phyloP scores from a whole-genome alignment of 2,329 filamentous ascomycete species.

The Fusarium nematophilum region DNA sequence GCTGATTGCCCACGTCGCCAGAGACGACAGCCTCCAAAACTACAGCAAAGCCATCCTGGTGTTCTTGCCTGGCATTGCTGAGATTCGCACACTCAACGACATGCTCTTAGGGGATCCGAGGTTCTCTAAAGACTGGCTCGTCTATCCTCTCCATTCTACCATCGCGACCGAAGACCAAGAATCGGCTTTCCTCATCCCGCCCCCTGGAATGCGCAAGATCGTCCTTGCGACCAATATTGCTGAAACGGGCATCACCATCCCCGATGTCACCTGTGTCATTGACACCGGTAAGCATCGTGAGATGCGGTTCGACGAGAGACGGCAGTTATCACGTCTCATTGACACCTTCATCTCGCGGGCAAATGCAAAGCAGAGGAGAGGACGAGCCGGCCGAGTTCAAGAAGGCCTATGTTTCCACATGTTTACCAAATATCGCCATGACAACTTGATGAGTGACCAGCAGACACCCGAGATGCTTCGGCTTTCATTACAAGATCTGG shows the following conservation, averaged over 20 bases:
- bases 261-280: constrained; percentile 95
- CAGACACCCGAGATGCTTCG: constrained; percentile 97
- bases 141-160: constrained; percentile 92
- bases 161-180: constrained; percentile 98
- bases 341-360: constrained; percentile 96
- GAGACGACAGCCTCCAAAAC: constrained; percentile 69
- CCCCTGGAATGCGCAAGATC: constrained; percentile 86
- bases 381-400: constrained; percentile 94
- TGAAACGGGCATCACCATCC: constrained; percentile 98
- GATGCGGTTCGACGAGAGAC: constrained; percentile 94
- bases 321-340: constrained; percentile 89
- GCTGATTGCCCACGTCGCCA: constrained; percentile 81
- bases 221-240: constrained; percentile 98
- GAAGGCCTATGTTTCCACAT: constrained; percentile 95
- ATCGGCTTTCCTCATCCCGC: constrained; percentile 87
- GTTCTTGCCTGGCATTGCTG: constrained; percentile 93
- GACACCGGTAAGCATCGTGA: constrained; percentile 97
- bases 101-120: constrained; percentile 80
- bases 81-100: constrained; percentile 90
- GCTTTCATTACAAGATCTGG: constrained; percentile 91
- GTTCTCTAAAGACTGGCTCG: constrained; percentile 82
- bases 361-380: constrained; percentile 94
- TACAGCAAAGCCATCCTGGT: constrained; percentile 95
- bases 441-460: constrained; percentile 86
- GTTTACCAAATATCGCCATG: constrained; percentile 90